Base-by-base conservation (phyloP, 148 eudicot species). In the Limonium bicolor region DNA sequence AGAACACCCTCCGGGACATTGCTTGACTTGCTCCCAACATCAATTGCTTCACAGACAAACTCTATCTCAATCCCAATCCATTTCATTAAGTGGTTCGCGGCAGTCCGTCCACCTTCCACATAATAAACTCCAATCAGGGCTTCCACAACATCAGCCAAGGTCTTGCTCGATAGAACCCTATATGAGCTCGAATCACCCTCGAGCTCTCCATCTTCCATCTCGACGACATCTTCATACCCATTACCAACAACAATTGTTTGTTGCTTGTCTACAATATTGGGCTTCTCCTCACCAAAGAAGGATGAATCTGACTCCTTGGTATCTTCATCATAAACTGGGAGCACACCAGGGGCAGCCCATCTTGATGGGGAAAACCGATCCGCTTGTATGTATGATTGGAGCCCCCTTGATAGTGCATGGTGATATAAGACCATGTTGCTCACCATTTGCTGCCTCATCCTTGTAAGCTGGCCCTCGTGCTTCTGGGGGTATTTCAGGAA, bases 341-440 rank as follows among this genome's bases (percentile, higher is more conserved):
- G 72, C 51, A 90, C 99, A 41, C 99, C 99, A 45, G 99, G 99
- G 46, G 99, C 95, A 69, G 99, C 79, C 99, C 99, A 90, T 68
- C 99, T 73, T 20, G 95, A 75, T 33, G 95, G 97, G 41, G 99
- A 76, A 69, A 90, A 90, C 20, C 99, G 75, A 58, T 90, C 99
- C 48, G 95, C 95, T 74, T 90, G 99, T 62, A 90, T 84, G 64
- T 70, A 90, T 5, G 93, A 77, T 49, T 90, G 95, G 46, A 90
- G 87, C 60, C 86, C 88, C 63, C 70, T 80, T 14, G 66, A 63
- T 46, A 90, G 54, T 32, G 99, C 95, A 62, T 50, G 75, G 36
- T 90, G 93, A 64, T 84, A 90, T 20, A 90, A 62, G 31, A 90
- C 71, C 73, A 84, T 67, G 74, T 90, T 90, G 60, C 99, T 90